Evolutionary conservation across 108 stramenopile species (phyloP).

Genomic region (Fistulifera pelliculosa): DNA sequence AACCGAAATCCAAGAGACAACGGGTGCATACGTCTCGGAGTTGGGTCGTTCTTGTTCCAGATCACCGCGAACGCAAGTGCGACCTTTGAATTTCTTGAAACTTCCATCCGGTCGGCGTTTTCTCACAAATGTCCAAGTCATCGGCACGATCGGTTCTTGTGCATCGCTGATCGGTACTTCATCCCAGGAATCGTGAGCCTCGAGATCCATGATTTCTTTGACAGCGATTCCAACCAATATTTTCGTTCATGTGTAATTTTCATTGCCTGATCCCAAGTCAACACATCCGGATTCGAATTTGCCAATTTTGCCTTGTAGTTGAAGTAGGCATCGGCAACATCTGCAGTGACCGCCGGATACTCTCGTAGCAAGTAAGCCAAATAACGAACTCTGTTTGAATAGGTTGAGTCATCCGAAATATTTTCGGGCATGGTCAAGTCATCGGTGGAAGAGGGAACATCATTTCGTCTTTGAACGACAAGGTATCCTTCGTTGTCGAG

Average conservation of each 20-base stretch:
- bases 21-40: slow-evolving; percentile 40
- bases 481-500: too few species aligned
- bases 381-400: too few species aligned
- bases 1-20: slow-evolving; percentile 30
- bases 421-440: too few species aligned
- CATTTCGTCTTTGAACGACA: too few species aligned
- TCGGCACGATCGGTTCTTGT: slow-evolving; percentile 14
- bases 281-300: slow-evolving; percentile 4
- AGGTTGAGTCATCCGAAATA: too few species aligned
- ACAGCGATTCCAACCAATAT: slow-evolving; percentile 3
- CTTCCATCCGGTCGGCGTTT: slow-evolving; percentile 42
- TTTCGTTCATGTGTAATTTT: neutral
- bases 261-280: slow-evolving; percentile 20
- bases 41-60: slow-evolving; percentile 20
- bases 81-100: slow-evolving; percentile 34
- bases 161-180: slow-evolving; percentile 5
- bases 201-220: slow-evolving; percentile 17
- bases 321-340: too few species aligned
- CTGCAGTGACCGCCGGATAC: too few species aligned
- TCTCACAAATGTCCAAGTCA: slow-evolving; percentile 30
- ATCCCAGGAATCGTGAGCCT: slow-evolving; percentile 11
- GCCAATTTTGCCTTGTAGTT: slow-evolving; percentile 2
- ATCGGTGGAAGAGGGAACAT: too few species aligned
- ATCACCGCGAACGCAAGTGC: slow-evolving; percentile 36
- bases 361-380: too few species aligned